phyloP scores from a whole-genome alignment of 257 asterid genomes.

The Verbascum thapsus region DNA sequence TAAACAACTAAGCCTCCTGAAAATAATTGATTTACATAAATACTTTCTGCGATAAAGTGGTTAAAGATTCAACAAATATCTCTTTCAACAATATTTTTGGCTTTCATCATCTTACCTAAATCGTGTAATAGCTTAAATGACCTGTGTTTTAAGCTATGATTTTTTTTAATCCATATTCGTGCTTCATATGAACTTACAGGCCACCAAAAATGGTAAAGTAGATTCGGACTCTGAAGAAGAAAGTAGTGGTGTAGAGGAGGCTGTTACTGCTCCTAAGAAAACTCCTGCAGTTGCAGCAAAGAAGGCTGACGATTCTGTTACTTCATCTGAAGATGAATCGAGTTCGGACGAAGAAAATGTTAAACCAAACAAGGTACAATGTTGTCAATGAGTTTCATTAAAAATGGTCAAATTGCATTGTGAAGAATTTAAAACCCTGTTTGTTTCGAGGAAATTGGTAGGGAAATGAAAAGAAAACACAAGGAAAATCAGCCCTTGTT shows the following conservation, averaged over 20 bases:
- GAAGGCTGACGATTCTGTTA: slow-evolving; percentile 9
- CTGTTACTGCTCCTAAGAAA: slow-evolving; percentile 41
- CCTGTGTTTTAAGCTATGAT: neutral
- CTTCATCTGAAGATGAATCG: no score
- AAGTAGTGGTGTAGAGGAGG: slow-evolving; percentile 42
- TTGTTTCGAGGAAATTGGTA: no score
- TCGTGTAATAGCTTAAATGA: neutral
- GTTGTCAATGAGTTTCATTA: no score
- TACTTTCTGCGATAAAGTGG: neutral
- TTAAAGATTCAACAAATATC: no score
- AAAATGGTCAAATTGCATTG: no score
- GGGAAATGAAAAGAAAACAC: no score
- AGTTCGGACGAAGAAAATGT: slow-evolving; percentile 30
- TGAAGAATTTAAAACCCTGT: no score
- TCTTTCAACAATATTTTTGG: neutral
- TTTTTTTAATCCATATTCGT: neutral
- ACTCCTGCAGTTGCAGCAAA: slow-evolving; percentile 27
- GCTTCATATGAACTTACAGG: slow-evolving; percentile 25
- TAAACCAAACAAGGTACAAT: neutral
- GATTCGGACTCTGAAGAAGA: slow-evolving; percentile 40
- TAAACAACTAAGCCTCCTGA: neutral
- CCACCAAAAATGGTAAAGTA: slow-evolving; percentile 9
- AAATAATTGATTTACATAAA: neutral
- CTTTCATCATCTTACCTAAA: no score
- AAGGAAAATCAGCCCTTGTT: no score